These are phyloP conservation scores for Cymbopogon citratus DNA, from an alignment of 176 grass and related monocot genomes.

Conservation along the genomic window DNA sequence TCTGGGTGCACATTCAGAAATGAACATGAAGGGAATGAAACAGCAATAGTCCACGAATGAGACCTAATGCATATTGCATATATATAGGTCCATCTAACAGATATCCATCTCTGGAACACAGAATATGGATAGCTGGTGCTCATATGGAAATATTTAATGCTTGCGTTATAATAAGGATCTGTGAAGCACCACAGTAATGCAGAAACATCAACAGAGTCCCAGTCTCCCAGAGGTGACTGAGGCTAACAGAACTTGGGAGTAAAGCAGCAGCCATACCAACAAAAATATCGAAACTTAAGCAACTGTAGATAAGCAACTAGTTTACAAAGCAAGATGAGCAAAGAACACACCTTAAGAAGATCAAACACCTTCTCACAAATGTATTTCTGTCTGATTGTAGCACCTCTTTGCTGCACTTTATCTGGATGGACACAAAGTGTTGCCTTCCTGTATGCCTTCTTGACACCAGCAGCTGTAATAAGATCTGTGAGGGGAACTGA, in stretches of 20 bases:
- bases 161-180: neutral
- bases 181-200: neutral
- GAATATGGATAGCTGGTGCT: neutral
- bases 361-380: conserved; percentile 99
- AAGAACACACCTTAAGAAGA: conserved; percentile 86
- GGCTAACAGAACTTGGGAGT: neutral
- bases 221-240: neutral
- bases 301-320: neutral
- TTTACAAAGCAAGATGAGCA: conserved; percentile 13
- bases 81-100: neutral
- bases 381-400: conserved; percentile 91
- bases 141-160: neutral
- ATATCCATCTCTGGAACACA: neutral
- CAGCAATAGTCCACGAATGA: neutral
- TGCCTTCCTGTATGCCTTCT: conserved; percentile 93
- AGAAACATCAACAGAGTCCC: neutral
- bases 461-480: conserved; percentile 76
- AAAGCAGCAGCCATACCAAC: neutral
- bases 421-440: conserved; percentile 98
- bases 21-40: neutral
- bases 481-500: conserved; percentile 88
- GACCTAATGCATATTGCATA: neutral
- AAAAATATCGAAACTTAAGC: neutral
- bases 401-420: conserved; percentile 92
- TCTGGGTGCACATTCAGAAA: neutral